Evolutionary conservation across 139 green algal species (phyloP), one percentile per base, ranked within the genome.

Genomic region (Spirogloea muscicola): DNA sequence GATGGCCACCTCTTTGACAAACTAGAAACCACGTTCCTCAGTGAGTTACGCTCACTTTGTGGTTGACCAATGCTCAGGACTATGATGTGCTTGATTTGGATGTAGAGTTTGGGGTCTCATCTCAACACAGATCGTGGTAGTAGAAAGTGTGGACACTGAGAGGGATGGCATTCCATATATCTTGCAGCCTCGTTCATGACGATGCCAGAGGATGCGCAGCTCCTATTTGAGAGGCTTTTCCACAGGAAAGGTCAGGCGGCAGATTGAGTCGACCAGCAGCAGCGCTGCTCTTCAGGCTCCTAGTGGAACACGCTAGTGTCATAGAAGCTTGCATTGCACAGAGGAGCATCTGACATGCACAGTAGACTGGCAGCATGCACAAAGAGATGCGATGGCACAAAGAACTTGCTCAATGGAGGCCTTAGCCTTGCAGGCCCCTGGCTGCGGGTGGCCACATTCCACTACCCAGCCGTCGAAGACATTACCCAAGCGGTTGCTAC

Each of bases 241-340:
- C 59, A 68, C 27, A 25, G 59, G 9, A 68, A 68, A 68, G 59
- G 59, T 68, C 27, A 21, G 21, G 46, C 21, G 46, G 46, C 21
- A 55, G 21, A 21, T 55, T 55, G 21, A 21, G 21, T 21, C 21
- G 21, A 31, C 46, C 21, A 31, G 21, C 21, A 21, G 21, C 21
- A 55, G 46, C 46, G 46, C 21, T 55, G 39, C 55, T 38, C 33
- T 9, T 16, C 46, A 31, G 21, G 46, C 21, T 21, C 21, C 21
- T 31, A 55, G 46, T 55, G 21, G 21, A 21, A 21, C 46, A 31
- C 21, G 21, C 46, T 55, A 31, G 21, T 31, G 46, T 31, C 21
- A 55, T 21, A 21, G 46, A 55, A 31, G 21, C 46, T 55, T 21
- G 21, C 21, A 31, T 21, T 55, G 46, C 21, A 31, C 46, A 31